phyloP scores from a whole-genome alignment of 2,329 filamentous ascomycete species.

The Hypocrella siamensis region DNA sequence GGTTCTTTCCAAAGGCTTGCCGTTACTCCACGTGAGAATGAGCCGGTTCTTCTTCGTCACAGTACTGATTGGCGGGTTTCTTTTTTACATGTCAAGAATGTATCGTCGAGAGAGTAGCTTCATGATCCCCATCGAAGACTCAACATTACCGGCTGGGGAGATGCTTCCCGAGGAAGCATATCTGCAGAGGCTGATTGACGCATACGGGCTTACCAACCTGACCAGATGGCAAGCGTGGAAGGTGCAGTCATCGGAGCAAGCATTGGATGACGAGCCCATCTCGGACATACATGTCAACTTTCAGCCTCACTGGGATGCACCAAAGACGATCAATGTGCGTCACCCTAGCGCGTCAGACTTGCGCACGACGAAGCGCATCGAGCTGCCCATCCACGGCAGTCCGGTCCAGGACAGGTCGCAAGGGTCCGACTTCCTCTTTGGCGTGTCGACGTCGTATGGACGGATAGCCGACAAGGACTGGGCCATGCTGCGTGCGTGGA shows the following conservation, averaged over 20 bases:
- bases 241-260: constrained; percentile 13
- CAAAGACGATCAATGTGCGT: constrained; percentile 11
- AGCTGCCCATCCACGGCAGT: constrained; percentile 17
- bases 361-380: constrained; percentile 14
- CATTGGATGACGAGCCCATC: constrained; percentile 11
- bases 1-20: constrained; percentile 11
- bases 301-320: constrained; percentile 10
- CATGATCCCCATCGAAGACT: constrained; percentile 5
- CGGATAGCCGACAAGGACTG: constrained; percentile 22
- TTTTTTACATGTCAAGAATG: constrained; percentile 9
- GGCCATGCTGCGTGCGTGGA: constrained; percentile 25
- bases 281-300: constrained; percentile 16
- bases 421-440: constrained; percentile 25
- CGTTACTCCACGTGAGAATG: constrained; percentile 8
- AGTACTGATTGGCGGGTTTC: constrained; percentile 11
- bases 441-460: constrained; percentile 25
- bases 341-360: constrained; percentile 11
- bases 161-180: constrained; percentile 17
- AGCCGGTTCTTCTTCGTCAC: constrained; percentile 8
- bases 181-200: constrained; percentile 12
- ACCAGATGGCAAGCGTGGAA: constrained; percentile 19
- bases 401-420: constrained; percentile 17
- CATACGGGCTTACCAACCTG: constrained; percentile 14
- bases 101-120: constrained; percentile 4
- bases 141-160: constrained; percentile 4